Base-by-base conservation (phyloP, 2,329 filamentous ascomycete species). In the Pleurostoma richardsiae region DNA sequence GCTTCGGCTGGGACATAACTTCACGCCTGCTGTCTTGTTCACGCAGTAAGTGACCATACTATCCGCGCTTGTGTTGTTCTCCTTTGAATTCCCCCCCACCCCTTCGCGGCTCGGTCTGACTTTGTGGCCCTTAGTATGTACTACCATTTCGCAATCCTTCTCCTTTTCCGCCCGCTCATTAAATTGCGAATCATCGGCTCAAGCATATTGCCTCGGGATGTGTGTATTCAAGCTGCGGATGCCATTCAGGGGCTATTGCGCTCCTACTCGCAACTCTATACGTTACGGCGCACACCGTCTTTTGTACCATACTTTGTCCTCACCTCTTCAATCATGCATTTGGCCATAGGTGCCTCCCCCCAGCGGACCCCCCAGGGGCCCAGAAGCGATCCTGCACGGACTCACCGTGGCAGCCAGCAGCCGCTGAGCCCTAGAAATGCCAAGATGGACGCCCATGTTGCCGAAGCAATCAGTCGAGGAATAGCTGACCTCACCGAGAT, bases 161-260 rank as follows among this genome's bases (percentile, higher is more conserved):
- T 88, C n/a, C 74, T 90, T 2, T 90, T 90, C 59, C 76, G 86
- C 5, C 86, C 86, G 0, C 72, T 90, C 36, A 83, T 88, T 57
- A 87, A 80, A 52, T 58, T 82, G 6, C 70, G 71, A 7, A 80
- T 87, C 55, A 74, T 85, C 42, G 78, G 80, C 6, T 86, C 82
- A 6, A 76, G 77, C 44, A 70, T 88, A 3, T 71, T 73, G 4
- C 85, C 85, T 6, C 76, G 78, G 38, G 82, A 86, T 51, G 79
- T 86, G 11, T 88, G 85, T 62, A 74, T 74, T 3, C 77, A 82
- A 53, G 79, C 79, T 1, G 78, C 79, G 30, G 77, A 81, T 49
- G 78, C 78, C 29, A 82, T 82, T 19, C 77, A 80, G 51, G 71
- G 74, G 1, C 68, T 82, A 3, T 57, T 79, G 3, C 70, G 68